A percentile compares a stretch with the other conserved stretches of the same genome.
Evolutionary conservation across 2,329 filamentous ascomycete genomes (phyloP).

Genomic region (Neobulgaria alba): DNA sequence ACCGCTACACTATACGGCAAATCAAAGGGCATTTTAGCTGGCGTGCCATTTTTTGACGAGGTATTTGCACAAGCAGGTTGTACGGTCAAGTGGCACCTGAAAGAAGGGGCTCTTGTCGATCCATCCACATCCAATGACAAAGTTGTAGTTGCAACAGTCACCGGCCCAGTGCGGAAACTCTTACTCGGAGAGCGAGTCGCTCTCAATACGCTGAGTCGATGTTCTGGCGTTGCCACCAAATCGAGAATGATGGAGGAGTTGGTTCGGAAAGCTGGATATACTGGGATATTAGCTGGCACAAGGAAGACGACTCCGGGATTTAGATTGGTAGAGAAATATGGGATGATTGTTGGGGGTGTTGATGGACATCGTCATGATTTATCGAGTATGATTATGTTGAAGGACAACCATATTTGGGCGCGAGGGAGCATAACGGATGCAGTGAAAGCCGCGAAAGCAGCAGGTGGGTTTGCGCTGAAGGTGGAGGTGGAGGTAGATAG

Average conservation of each 20-base stretch:
- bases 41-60: conserved; percentile 91
- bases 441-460: conserved; percentile 72
- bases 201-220: conserved; percentile 81
- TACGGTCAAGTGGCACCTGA: conserved; percentile 78
- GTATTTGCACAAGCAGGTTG: conserved; percentile 86
- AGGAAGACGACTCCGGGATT: conserved; percentile 97
- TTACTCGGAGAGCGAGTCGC: conserved; percentile 91
- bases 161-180: conserved; percentile 66
- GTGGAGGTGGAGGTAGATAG: conserved; percentile 92
- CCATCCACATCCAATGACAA: conserved; percentile 37
- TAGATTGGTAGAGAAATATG: conserved; percentile 93
- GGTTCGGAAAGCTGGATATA: conserved; percentile 61
- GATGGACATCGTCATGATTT: conserved; percentile 90
- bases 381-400: conserved; percentile 94
- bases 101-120: conserved; percentile 64
- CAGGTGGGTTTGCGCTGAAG: conserved; percentile 85
- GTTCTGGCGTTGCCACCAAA: conserved; percentile 80
- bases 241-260: conserved; percentile 46
- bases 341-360: conserved; percentile 87
- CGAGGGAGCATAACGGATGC: conserved; percentile 79
- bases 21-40: conserved; percentile 73
- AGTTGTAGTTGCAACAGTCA: conserved; percentile 67
- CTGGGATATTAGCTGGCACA: conserved; percentile 81
- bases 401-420: conserved; percentile 97
- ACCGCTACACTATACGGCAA: conserved; percentile 62